Evolutionary conservation across 1,284 basidiomycete genomes (phyloP).

Genomic region (Microbotryum silenes-acaulis): DNA sequence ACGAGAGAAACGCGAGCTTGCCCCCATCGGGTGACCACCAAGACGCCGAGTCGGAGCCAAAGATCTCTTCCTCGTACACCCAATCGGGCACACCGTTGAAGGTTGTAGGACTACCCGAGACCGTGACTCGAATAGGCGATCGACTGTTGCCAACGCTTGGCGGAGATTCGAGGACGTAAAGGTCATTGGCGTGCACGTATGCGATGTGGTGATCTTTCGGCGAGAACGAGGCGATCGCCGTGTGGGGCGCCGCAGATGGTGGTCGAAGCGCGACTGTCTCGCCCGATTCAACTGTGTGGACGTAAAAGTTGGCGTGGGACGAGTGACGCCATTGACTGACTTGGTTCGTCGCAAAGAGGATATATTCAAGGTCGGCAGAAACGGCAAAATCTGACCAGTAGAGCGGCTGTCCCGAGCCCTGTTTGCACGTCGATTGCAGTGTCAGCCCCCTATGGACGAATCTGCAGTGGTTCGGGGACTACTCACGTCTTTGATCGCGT

Average conservation of each 20-base stretch:
- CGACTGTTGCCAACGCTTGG: constrained; percentile 32
- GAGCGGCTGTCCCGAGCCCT: constrained; percentile 56
- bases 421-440: constrained; percentile 9
- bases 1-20: constrained; percentile 72
- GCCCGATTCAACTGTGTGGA: constrained; percentile 59
- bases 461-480: background rate
- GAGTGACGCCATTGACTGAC: constrained; percentile 77
- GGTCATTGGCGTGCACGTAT: constrained; percentile 71
- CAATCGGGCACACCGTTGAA: constrained; percentile 95
- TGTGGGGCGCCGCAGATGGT: constrained; percentile 58
- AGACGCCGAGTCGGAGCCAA: constrained; percentile 61
- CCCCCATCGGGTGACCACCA: constrained; percentile 86
- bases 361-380: constrained; percentile 77
- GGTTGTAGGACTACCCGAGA: constrained; percentile 67
- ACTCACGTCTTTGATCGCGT: constrained; percentile 58
- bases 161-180: constrained; percentile 65
- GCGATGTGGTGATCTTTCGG: constrained; percentile 72
- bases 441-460: background rate
- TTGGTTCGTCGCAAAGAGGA: constrained; percentile 67
- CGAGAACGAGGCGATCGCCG: constrained; percentile 74
- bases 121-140: constrained; percentile 66
- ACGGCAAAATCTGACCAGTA: constrained; percentile 61
- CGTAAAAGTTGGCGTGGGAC: constrained; percentile 76
- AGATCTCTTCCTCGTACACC: constrained; percentile 92
- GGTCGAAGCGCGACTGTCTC: constrained; percentile 51